A percentile compares a stretch with the other conserved stretches of the same genome.
phyloP scores from a whole-genome alignment of 768 basidiomycete genomes.

The Lentinula boryana region DNA sequence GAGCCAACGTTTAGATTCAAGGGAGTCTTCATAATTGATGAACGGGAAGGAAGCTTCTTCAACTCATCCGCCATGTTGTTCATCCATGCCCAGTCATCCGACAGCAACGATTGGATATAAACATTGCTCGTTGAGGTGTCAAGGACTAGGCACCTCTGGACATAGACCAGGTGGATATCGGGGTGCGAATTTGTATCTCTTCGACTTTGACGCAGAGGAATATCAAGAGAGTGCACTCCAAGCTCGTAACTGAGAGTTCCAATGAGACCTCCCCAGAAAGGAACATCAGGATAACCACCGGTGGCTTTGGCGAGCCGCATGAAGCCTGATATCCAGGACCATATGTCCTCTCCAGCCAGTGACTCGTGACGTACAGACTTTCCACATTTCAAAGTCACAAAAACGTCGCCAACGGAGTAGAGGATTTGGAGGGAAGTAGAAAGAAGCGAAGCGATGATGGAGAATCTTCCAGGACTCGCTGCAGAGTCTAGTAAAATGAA shows the following conservation, averaged over 20 bases:
- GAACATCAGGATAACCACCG: constrained; percentile 46
- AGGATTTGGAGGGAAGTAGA: constrained; percentile 51
- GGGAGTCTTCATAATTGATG: constrained; percentile 1
- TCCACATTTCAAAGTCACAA: constrained; percentile 40
- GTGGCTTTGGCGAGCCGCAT: constrained; percentile 47
- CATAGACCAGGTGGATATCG: constrained; percentile 71
- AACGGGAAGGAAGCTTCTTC: constrained; percentile 9
- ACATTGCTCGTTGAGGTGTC: constrained; percentile 45
- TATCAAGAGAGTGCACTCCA: constrained; percentile 50
- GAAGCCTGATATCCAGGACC: constrained; percentile 71
- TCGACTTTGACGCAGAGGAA: constrained; percentile 29
- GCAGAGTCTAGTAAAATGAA: constrained; percentile 77
- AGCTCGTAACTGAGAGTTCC: constrained; percentile 80
- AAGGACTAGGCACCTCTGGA: constrained; percentile 72
- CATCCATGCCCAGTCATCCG: constrained; percentile 60
- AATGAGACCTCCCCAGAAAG: constrained; percentile 82
- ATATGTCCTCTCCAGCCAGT: constrained; percentile 52
- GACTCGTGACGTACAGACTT: constrained; percentile 26
- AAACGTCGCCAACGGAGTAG: constrained; percentile 45
- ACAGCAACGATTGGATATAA: constrained; percentile 61
- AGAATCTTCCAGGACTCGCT: constrained; percentile 65
- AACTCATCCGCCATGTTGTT: constrained; percentile 31
- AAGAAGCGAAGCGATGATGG: constrained; percentile 62
- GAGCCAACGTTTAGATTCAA: neutral
- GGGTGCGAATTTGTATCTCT: constrained; percentile 38